A percentile compares a stretch with the other conserved stretches of the same genome.
phyloP scores from a whole-genome alignment of 164 flowering plant genomes.

The Dillenia suffruticosa region DNA sequence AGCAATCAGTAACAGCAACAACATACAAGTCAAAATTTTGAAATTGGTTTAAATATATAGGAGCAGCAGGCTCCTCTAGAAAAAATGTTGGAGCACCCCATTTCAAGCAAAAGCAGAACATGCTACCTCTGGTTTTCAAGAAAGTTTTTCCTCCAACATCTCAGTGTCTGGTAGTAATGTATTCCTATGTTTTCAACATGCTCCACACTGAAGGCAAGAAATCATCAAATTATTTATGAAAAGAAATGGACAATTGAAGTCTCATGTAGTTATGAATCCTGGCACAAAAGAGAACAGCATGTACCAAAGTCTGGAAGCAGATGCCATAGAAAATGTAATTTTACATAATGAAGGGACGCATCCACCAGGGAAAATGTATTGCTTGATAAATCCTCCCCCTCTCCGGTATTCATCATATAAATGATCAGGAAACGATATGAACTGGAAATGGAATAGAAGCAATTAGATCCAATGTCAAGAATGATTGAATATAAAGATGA shows the following conservation, averaged over 20 bases:
- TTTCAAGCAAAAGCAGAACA: too few relatives aligned
- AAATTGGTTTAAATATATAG: too few relatives aligned
- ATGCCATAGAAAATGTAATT: slow-evolving; percentile 80
- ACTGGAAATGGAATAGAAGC: slow-evolving; percentile 55
- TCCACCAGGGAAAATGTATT: slow-evolving; percentile 92
- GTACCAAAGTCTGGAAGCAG: slow-evolving; percentile 81
- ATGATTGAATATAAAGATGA: too few relatives aligned
- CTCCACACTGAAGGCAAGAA: slow-evolving; percentile 61
- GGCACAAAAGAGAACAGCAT: neutral
- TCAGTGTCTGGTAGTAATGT: slow-evolving; percentile 80
- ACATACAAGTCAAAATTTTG: too few relatives aligned
- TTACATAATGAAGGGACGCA: slow-evolving; percentile 74
- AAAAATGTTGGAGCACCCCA: too few relatives aligned
- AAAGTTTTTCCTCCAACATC: slow-evolving; percentile 76
- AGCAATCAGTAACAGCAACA: too few relatives aligned
- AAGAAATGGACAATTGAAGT: too few relatives aligned
- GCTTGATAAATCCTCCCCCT: slow-evolving; percentile 88
- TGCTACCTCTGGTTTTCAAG: slow-evolving; percentile 60
- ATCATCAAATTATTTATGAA: neutral
- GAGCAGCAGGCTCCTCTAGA: too few relatives aligned
- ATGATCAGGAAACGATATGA: slow-evolving; percentile 81
- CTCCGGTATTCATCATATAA: slow-evolving; percentile 73
- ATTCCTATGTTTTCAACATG: slow-evolving; percentile 86
- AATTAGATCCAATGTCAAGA: neutral
- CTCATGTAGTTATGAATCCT: too few relatives aligned